Evolutionary conservation across 768 basidiomycete genomes (phyloP).

Genomic region (Antrodiella citrinella): DNA sequence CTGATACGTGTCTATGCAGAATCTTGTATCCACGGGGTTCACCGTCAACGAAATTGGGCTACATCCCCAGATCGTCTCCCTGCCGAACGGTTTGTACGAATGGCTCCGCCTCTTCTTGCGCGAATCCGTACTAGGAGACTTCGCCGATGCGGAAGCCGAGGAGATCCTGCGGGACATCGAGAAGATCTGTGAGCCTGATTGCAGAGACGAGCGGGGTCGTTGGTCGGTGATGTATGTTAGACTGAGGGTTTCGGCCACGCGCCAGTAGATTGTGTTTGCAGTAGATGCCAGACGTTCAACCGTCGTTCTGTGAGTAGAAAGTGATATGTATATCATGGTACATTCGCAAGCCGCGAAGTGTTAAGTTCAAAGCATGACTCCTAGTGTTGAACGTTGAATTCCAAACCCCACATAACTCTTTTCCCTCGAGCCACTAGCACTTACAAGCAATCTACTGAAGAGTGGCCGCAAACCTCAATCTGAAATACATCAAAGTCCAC

Average conservation of each 20-base stretch:
- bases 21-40: slow-evolving; percentile 52
- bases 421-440: no score
- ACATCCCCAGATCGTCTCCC: slow-evolving; percentile 45
- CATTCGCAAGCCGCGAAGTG: no score
- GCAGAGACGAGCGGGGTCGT: slow-evolving; percentile 45
- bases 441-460: no score
- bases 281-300: no score
- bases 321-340: no score
- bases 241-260: slow-evolving; percentile 56
- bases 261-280: no score
- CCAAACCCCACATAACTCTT: no score
- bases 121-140: slow-evolving; percentile 45
- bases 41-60: slow-evolving; percentile 44
- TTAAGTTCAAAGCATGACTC: no score
- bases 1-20: slow-evolving; percentile 26
- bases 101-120: slow-evolving; percentile 68
- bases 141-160: slow-evolving; percentile 46
- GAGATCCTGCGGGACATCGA: slow-evolving; percentile 57
- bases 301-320: no score
- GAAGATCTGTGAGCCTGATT: slow-evolving; percentile 47
- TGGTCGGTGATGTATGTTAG: slow-evolving; percentile 74
- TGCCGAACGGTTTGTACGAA: slow-evolving; percentile 43
- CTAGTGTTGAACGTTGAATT: no score
- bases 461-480: slow-evolving; percentile 63
- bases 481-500: slow-evolving; percentile 68